phyloP scores from a whole-genome alignment of 352 stramenopile species.

The Phytophthora crassamura region DNA sequence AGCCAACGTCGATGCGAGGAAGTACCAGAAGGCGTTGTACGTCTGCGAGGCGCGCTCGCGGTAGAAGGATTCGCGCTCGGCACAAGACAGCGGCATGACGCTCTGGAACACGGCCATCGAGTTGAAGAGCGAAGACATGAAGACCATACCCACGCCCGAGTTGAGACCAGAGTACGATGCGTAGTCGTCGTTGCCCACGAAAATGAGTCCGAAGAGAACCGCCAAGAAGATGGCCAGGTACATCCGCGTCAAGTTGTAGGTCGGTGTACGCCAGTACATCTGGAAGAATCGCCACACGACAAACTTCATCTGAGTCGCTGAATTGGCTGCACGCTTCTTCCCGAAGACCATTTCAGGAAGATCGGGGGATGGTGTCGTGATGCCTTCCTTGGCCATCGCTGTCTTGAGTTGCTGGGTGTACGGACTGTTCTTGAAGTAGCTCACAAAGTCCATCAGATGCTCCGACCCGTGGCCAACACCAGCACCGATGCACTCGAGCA shows the following conservation, averaged over 20 bases:
- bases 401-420: too few relatives aligned
- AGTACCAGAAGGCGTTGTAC: slow-evolving; percentile 89
- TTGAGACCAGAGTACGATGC: slow-evolving; percentile 34
- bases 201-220: too few relatives aligned
- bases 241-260: slow-evolving; percentile 69
- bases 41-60: slow-evolving; percentile 90
- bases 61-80: slow-evolving; percentile 68
- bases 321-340: slow-evolving; percentile 29
- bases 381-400: too few relatives aligned
- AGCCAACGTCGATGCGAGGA: slow-evolving; percentile 71
- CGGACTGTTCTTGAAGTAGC: slow-evolving; percentile 11
- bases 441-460: slow-evolving; percentile 24
- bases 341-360: slow-evolving; percentile 35
- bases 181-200: slow-evolving; percentile 37
- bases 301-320: slow-evolving; percentile 27
- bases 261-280: slow-evolving; percentile 53
- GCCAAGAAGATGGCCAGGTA: slow-evolving; percentile 49
- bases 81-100: slow-evolving; percentile 73
- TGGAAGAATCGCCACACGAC: slow-evolving; percentile 25
- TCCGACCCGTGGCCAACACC: slow-evolving; percentile 24
- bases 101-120: slow-evolving; percentile 61
- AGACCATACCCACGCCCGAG: slow-evolving; percentile 68
- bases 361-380: slow-evolving; percentile 16
- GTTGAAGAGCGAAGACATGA: slow-evolving; percentile 66
- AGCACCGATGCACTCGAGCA: slow-evolving; percentile 44